phyloP scores from a whole-genome alignment of 768 basidiomycete genomes.

The Lanmaoa rubissima region DNA sequence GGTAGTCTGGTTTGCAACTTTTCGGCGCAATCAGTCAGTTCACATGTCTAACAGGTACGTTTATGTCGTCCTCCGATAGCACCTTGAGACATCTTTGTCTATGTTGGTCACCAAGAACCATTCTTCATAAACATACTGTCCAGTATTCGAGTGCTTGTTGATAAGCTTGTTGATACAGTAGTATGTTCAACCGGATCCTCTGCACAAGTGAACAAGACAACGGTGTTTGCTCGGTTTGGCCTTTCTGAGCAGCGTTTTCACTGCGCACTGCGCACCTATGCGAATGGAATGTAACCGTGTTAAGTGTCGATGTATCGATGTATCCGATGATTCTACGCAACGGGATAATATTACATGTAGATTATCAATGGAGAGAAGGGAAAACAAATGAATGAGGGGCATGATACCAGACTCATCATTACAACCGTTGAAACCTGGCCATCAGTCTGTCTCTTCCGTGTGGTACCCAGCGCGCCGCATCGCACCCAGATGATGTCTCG shows the following conservation, averaged over 20 bases:
- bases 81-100: background rate
- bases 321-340: background rate
- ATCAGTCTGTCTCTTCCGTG: constrained; percentile 75
- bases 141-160: background rate
- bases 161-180: background rate
- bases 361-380: constrained; percentile 17
- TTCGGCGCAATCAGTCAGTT: background rate
- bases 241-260: background rate
- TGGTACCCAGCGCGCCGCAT: constrained; percentile 92
- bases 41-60: background rate
- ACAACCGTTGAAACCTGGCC: background rate
- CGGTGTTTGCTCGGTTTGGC: background rate
- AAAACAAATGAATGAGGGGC: background rate
- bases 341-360: constrained; percentile 27
- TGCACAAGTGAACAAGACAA: background rate
- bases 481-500: constrained; percentile 74
- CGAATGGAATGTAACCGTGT: background rate
- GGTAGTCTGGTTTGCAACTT: background rate
- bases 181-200: background rate
- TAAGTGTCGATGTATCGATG: background rate
- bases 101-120: background rate
- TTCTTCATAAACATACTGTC: background rate
- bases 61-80: background rate
- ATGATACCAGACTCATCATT: background rate
- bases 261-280: background rate